These are phyloP conservation scores for Litchi chinensis DNA, from an alignment of 345 rosid species.

Conservation along the genomic window DNA sequence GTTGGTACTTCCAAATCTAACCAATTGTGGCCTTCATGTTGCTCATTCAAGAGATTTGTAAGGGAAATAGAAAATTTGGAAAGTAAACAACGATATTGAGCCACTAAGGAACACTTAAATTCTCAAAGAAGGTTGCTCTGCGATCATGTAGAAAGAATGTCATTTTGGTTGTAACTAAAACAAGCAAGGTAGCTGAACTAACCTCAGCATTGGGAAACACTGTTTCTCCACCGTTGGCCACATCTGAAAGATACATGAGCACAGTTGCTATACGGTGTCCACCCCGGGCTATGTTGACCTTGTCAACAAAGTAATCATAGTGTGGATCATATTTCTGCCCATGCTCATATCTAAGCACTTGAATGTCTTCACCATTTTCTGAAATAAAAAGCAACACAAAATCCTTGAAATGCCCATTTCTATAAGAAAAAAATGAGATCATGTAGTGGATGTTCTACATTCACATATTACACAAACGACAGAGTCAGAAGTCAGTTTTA, in stretches of 20 bases:
- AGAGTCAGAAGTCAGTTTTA: background rate
- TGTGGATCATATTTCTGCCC: constrained; percentile 95
- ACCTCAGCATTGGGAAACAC: constrained; percentile 93
- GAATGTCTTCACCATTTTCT: constrained; percentile 97
- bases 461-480: background rate
- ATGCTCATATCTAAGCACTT: constrained; percentile 81
- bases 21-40: background rate
- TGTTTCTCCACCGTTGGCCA: constrained; percentile 92
- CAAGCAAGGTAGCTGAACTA: constrained; percentile 23
- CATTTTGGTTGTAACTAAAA: background rate
- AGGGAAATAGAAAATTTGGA: background rate
- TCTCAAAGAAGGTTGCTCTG: constrained; percentile 4
- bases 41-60: background rate
- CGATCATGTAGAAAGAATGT: background rate
- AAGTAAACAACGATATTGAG: background rate
- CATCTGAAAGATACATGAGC: constrained; percentile 88
- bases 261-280: constrained; percentile 92
- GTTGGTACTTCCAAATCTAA: background rate
- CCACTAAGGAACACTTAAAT: constrained; percentile 1
- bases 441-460: background rate
- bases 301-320: constrained; percentile 84
- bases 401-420: background rate
- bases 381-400: constrained; percentile 24
- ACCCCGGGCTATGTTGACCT: constrained; percentile 90
- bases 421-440: background rate